Evolutionary conservation across 2,329 filamentous ascomycete genomes (phyloP), one percentile per base, ranked within the genome.

Genomic region (Diaporthe sp.): DNA sequence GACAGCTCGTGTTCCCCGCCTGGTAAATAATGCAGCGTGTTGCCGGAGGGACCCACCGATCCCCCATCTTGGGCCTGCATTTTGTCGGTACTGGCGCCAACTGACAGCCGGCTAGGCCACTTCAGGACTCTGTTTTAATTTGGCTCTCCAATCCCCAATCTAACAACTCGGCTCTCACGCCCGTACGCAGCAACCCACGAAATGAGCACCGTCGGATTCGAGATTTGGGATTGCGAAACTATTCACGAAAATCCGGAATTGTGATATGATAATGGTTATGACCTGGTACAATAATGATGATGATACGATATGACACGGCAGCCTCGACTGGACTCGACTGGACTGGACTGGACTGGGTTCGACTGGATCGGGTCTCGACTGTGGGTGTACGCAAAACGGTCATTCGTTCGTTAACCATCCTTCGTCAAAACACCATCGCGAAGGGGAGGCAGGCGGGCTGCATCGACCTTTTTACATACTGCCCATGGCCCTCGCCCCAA

Each of bases 21-120:
- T 58, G 67, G 54, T 58, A 71, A 71, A 71, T 68, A 68, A 40
- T 68, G 33, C 64, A 52, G 64, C 45, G 64, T 40, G 64, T 68
- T 68, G 64, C 64, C 64, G 47, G 64, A 54, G 64, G 47, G 64
- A 68, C 64, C 64, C 64, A 68, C 64, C 8, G 64, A 45, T 68
- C 47, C 64, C 64, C 64, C 64, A 38, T 67, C 64, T 28, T 61
- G 64, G 64, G 64, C 64, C 33, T 40, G 47, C 64, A 68, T 68
- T 68, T 40, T 68, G 47, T 68, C 64, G 64, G 64, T 54, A 68
- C 22, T 68, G 47, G 64, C 64, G 64, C 64, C 54, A 54, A 12
- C 47, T 52, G 64, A 38, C 64, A 38, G 64, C 64, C 64, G 64
- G 54, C 64, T 68, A 68, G 45, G 64, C 64, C 64, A 25, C 8